Evolutionary conservation across 2,329 filamentous ascomycete genomes (phyloP).

Genomic region (Colletotrichum viniferum): DNA sequence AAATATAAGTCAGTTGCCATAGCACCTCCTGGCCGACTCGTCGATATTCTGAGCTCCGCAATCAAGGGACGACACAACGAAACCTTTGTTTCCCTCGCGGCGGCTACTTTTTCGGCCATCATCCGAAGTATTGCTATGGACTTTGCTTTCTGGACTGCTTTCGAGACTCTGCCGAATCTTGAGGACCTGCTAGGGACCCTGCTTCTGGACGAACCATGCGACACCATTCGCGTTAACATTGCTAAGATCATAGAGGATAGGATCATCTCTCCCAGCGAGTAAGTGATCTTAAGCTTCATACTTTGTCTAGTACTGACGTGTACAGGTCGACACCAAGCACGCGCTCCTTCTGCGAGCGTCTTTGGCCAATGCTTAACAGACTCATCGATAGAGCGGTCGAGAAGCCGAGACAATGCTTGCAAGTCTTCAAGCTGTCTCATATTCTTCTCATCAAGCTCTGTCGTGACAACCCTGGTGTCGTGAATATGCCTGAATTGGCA

Average conservation of each 20-base stretch:
- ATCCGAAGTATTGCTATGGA: conserved; percentile 44
- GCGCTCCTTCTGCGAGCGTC: conserved; percentile 45
- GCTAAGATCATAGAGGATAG: conserved; percentile 37
- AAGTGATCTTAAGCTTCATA: conserved; percentile 17
- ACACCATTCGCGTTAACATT: conserved; percentile 38
- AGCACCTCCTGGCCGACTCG: conserved; percentile 27
- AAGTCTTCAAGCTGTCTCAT: conserved; percentile 48
- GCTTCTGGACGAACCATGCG: conserved; percentile 40
- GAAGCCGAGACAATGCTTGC: conserved; percentile 42
- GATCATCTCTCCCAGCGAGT: conserved; percentile 18
- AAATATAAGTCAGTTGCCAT: conserved; percentile 25
- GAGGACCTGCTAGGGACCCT: conserved; percentile 35
- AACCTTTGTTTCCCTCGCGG: conserved; percentile 23
- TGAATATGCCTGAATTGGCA: conserved; percentile 26
- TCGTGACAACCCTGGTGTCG: conserved; percentile 9
- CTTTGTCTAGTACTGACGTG: conserved; percentile 1
- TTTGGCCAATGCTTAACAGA: conserved; percentile 50
- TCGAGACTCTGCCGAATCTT: conserved; percentile 32
- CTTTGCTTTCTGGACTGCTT: conserved; percentile 41
- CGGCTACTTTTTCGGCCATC: conserved; percentile 41
- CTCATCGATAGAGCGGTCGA: conserved; percentile 39
- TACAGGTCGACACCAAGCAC: conserved; percentile 32
- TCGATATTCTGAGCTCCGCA: conserved; percentile 30
- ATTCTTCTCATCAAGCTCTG: conserved; percentile 42
- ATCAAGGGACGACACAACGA: conserved; percentile 7